Percentiles rank a stretch among this genome's conserved stretches.
Evolutionary conservation across 2,329 filamentous ascomycete genomes (phyloP).

Genomic region (Cytospora schulzeri): DNA sequence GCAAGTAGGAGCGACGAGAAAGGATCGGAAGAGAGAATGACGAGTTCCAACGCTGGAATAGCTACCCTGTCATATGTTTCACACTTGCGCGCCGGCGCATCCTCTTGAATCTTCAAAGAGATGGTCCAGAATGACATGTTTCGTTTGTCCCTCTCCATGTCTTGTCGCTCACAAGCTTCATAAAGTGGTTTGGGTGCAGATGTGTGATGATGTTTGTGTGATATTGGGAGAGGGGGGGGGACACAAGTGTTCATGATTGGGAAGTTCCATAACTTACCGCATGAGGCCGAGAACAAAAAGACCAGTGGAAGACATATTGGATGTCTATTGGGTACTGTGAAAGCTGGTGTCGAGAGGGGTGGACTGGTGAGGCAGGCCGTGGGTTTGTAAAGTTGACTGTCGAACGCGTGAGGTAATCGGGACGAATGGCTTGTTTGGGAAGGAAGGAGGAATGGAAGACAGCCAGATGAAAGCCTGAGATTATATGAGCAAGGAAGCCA

Average conservation of each 20-base stretch:
- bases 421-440: neutral
- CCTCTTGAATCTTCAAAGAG: too few relatives aligned
- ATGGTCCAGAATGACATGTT: too few relatives aligned
- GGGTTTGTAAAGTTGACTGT: neutral
- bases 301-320: slow-evolving; percentile 7
- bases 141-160: too few relatives aligned
- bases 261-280: slow-evolving; percentile 19
- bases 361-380: neutral
- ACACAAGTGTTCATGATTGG: too few relatives aligned
- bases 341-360: neutral
- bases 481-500: neutral
- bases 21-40: neutral
- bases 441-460: neutral
- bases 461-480: neutral
- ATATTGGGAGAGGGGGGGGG: too few relatives aligned
- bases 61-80: neutral
- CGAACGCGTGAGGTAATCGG: neutral
- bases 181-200: too few relatives aligned
- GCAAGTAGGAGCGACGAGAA: neutral
- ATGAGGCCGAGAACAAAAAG: slow-evolving; percentile 10
- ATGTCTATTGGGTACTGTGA: neutral
- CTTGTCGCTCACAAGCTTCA: too few relatives aligned
- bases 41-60: neutral
- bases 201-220: too few relatives aligned
- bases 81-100: neutral